Base-by-base conservation (phyloP, 2,329 filamentous ascomycete species). In the Ceratocystis harringtonii region DNA sequence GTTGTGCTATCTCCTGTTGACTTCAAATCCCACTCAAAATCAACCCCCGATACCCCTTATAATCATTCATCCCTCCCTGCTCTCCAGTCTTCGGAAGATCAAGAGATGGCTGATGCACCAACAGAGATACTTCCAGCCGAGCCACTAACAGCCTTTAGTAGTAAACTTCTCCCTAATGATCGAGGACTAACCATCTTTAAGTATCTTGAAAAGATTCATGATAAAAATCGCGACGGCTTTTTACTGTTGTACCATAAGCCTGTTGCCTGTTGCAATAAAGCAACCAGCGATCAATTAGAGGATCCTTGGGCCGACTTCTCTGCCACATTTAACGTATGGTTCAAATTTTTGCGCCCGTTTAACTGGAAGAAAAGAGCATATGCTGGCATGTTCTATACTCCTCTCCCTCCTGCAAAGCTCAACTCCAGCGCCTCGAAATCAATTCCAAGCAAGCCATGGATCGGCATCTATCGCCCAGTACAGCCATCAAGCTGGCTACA, bases 381-480 rank as follows among this genome's bases (percentile, higher is more conserved):
- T 19, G 61, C 57, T 1, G 80, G 78, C 0, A 69, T 84, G 5
- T 84, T 83, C 69, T 81, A 81, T 69, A 82, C 79, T 0, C 72
- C 76, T 17, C 74, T 76, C 22, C 43, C 28, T 3, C 30, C 65
- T 28, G 41, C 44, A 63, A 22, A 58, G 12, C 19, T 28, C 3
- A 0, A 65, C 64, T 10, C 68, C 69, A 0, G 57, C 65, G 1
- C 68, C 69, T 17, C 30, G 55, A 43, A 64, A 17, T 19, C 70
- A 69, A 7, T 65, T 1, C 48, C 68, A 41, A 75, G 77, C 8
- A 76, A 78, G 57, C 79, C 82, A 0, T 85, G 81, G 81, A 68
- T 84, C 43, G 79, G 74, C 0, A 69, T 81, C 15, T 77, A 78
- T 66, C 77, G 82, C 10, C 77, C 79, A 0, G 69, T 72, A 3